Percentiles rank a stretch among this genome's conserved stretches.
Evolutionary conservation across 441 rosid genomes (phyloP).

Genomic region (Pelargonium citronellum): DNA sequence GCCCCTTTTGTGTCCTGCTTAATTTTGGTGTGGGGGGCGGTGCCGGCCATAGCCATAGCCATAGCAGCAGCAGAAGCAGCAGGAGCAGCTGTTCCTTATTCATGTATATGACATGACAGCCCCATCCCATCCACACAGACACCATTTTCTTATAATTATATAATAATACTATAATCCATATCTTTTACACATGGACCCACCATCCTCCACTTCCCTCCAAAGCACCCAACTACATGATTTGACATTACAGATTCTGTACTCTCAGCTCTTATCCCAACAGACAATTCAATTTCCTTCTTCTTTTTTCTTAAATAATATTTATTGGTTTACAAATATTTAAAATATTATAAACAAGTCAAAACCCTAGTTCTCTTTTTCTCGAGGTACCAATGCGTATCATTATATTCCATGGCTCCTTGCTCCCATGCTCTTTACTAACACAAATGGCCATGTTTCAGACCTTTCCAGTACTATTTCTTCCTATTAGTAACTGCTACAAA

Average conservation of each 20-base stretch:
- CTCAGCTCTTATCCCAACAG: constrained; percentile 26
- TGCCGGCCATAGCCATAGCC: too few species aligned
- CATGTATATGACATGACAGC: constrained; percentile 26
- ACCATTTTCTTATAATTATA: neutral
- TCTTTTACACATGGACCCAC: constrained; percentile 22
- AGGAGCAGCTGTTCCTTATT: too few species aligned
- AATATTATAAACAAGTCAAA: neutral
- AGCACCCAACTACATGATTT: constrained; percentile 41
- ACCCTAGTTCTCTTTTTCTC: constrained; percentile 2
- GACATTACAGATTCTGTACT: constrained; percentile 57
- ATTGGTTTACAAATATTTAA: too few species aligned
- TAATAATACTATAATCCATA: constrained; percentile 12
- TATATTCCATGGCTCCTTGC: neutral
- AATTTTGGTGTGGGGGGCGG: too few species aligned
- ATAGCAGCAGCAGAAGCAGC: too few species aligned
- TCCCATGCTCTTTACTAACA: neutral
- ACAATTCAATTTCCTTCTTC: constrained; percentile 17
- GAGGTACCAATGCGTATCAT: neutral
- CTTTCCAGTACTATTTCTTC: neutral
- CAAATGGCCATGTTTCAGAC: neutral
- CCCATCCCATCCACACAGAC: constrained; percentile 17
- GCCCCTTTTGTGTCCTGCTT: too few species aligned
- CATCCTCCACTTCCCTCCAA: constrained; percentile 26
- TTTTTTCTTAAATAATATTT: neutral
- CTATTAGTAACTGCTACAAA: neutral